phyloP scores from a whole-genome alignment of 2,329 filamentous ascomycete species.

The Escovopsis sp. region DNA sequence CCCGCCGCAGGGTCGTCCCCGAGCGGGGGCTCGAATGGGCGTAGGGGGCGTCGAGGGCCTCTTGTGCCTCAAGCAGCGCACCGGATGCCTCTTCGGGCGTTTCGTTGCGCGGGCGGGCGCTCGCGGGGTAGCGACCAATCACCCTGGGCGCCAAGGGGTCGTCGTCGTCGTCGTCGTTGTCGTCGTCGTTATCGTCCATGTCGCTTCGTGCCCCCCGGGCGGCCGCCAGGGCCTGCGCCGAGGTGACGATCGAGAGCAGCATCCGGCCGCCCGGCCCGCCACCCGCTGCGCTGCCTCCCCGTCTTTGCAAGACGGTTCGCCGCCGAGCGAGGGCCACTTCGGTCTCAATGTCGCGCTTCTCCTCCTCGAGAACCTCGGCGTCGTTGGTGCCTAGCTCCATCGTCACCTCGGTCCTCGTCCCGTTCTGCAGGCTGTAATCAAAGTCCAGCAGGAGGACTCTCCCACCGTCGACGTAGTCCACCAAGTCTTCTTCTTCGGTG shows the following conservation, averaged over 20 bases:
- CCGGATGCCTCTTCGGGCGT: slow-evolving; percentile 27
- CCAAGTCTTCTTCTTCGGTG: slow-evolving; percentile 50
- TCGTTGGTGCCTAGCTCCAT: slow-evolving; percentile 61
- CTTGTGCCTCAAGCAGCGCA: slow-evolving; percentile 38
- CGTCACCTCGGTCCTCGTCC: slow-evolving; percentile 40
- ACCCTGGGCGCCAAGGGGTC: slow-evolving; percentile 39
- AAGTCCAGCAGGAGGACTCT: slow-evolving; percentile 62
- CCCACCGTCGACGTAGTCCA: slow-evolving; percentile 66
- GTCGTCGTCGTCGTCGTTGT: slow-evolving; percentile 24
- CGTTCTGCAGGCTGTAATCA: slow-evolving; percentile 44
- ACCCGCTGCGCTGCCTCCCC: slow-evolving; percentile 14
- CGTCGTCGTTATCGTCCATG: slow-evolving; percentile 31
- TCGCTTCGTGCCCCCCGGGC: slow-evolving; percentile 17
- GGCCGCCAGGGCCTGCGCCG: slow-evolving; percentile 13
- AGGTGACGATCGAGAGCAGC: slow-evolving; percentile 33
- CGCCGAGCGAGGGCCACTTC: slow-evolving; percentile 68
- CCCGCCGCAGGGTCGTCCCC: slow-evolving; percentile 53
- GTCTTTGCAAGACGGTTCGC: slow-evolving; percentile 53
- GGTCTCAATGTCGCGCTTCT: slow-evolving; percentile 56
- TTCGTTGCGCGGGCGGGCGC: slow-evolving; percentile 7
- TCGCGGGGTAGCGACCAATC: slow-evolving; percentile 19
- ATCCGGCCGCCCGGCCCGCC: slow-evolving; percentile 27
- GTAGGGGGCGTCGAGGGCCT: slow-evolving; percentile 56
- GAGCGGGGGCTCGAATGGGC: slow-evolving; percentile 59
- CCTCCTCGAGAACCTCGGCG: slow-evolving; percentile 58